Conservation (phyloP, 2,329 filamentous ascomycete species). For the Cryphonectria radicalis region DNA sequence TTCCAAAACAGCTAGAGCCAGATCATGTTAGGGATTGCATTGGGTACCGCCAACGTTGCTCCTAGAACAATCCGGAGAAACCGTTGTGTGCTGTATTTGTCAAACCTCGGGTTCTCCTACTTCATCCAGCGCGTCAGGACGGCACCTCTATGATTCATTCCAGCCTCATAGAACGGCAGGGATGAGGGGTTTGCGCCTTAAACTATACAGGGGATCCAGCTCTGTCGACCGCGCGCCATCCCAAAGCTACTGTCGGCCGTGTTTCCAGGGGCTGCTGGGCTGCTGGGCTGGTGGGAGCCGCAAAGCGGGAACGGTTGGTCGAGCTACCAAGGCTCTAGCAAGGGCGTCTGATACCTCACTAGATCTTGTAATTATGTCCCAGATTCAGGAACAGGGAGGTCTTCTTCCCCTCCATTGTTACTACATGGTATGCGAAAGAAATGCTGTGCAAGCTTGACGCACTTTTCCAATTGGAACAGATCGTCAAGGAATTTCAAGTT, state of each 20-base stretch:
- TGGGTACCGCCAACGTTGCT: neutral
- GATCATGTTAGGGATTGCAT: neutral
- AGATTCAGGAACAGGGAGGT: neutral
- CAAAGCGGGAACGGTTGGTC: neutral
- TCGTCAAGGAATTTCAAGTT: neutral
- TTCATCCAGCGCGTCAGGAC: neutral
- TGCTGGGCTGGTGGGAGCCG: too few species aligned
- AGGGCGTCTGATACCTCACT: constrained; percentile 1
- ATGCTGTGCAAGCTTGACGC: neutral
- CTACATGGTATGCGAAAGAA: neutral
- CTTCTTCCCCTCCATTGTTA: neutral
- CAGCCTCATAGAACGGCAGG: neutral
- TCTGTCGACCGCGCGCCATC: neutral
- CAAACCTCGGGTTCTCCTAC: too few species aligned
- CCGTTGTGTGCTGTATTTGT: neutral
- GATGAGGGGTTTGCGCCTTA: neutral
- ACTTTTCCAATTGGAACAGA: neutral
- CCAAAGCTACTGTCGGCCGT: neutral
- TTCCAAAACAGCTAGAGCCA: neutral
- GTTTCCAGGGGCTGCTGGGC: neutral
- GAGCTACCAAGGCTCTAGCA: neutral
- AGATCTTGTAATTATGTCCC: neutral
- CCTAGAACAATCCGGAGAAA: neutral
- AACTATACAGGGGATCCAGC: neutral
- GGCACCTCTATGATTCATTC: constrained; percentile 9